Percentiles rank a stretch among this genome's conserved stretches.
These are phyloP conservation scores for Artomyces pyxidatus DNA, from an alignment of 768 basidiomycete species.

Conservation along the genomic window DNA sequence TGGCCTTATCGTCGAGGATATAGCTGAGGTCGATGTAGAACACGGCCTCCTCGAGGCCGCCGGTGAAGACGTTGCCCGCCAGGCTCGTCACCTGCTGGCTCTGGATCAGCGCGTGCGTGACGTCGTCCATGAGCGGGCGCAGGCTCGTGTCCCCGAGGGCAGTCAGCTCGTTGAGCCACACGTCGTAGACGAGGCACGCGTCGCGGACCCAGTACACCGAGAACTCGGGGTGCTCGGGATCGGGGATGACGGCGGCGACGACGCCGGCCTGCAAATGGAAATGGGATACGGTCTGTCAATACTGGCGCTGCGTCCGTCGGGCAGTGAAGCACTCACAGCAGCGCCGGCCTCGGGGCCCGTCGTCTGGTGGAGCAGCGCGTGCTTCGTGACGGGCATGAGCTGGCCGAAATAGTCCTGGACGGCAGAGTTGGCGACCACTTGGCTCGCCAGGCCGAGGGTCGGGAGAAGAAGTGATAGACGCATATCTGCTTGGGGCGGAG, in stretches of 20 bases:
- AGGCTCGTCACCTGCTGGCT: constrained; percentile 7
- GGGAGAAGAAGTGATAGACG: no score
- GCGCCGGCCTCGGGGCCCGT: no score
- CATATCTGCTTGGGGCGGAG: no score
- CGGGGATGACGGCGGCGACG: constrained; percentile 3
- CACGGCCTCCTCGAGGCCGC: constrained; percentile 7
- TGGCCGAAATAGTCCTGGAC: no score
- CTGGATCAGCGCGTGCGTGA: constrained; percentile 6
- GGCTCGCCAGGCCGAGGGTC: no score
- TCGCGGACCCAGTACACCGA: constrained; percentile 10
- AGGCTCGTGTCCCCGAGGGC: constrained; percentile 6
- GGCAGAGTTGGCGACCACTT: no score
- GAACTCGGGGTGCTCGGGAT: constrained; percentile 5
- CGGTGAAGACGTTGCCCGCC: constrained; percentile 5
- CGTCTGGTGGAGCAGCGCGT: no score
- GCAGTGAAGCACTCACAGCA: no score
- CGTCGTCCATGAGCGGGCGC: constrained; percentile 5
- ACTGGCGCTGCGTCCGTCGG: no score
- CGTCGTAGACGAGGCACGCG: constrained; percentile 4
- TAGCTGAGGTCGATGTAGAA: constrained; percentile 4
- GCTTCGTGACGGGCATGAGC: no score
- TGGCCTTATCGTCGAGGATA: not conserved
- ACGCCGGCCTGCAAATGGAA: not conserved
- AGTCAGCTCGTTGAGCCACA: constrained; percentile 9
- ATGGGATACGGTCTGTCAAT: no score